Conservation (phyloP, 305 asterid species). For the Salvia sclarea region DNA sequence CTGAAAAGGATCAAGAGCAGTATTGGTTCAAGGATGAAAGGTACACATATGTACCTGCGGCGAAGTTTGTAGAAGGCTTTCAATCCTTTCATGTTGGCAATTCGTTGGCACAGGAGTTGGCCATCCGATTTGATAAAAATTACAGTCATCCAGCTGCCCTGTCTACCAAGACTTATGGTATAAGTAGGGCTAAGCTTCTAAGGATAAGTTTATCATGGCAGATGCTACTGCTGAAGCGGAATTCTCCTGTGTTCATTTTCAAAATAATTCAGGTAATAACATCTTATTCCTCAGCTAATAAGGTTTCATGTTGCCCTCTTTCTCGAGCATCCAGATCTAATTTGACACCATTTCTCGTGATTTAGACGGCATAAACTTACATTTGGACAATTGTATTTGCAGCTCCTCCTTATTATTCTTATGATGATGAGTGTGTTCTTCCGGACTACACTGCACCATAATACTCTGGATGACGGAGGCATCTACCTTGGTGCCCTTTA, state of each 20-base stretch:
- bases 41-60: slow-evolving; percentile 53
- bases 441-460: slow-evolving; percentile 74
- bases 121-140: slow-evolving; percentile 50
- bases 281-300: slow-evolving; percentile 16
- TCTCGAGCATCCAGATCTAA: slow-evolving; percentile 16
- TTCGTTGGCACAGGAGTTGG: slow-evolving; percentile 50
- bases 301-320: slow-evolving; percentile 9
- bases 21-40: slow-evolving; percentile 58
- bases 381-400: slow-evolving; percentile 32
- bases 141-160: slow-evolving; percentile 61
- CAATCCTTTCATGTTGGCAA: slow-evolving; percentile 54
- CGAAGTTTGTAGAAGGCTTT: slow-evolving; percentile 63
- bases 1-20: slow-evolving; percentile 75
- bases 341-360: slow-evolving; percentile 1
- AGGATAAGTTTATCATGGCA: slow-evolving; percentile 67
- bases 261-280: slow-evolving; percentile 59
- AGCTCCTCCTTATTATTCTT: slow-evolving; percentile 63
- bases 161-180: slow-evolving; percentile 53
- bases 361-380: slow-evolving; percentile 26
- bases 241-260: slow-evolving; percentile 61
- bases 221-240: slow-evolving; percentile 61
- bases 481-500: slow-evolving; percentile 76
- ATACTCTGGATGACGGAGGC: slow-evolving; percentile 72
- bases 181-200: slow-evolving; percentile 50
- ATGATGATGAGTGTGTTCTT: slow-evolving; percentile 76